Evolutionary conservation across 2,329 filamentous ascomycete genomes (phyloP), one percentile per base, ranked within the genome.

Genomic region (Venturia pyrina): DNA sequence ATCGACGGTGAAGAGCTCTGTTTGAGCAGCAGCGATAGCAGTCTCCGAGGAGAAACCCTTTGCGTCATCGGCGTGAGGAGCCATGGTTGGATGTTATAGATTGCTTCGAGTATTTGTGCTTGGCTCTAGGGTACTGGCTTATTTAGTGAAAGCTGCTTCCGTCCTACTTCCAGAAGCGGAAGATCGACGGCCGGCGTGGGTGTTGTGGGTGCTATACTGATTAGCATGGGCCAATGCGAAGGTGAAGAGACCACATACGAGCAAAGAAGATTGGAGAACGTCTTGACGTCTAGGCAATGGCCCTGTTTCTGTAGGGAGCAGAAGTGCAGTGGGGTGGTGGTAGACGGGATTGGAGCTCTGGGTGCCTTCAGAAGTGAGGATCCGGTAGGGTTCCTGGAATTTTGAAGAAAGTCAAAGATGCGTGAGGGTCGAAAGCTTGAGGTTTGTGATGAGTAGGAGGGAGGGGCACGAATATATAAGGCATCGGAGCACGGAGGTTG

Each of bases 201-300:
- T 90, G 87, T 96, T 89, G 82, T 97, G 92, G 80, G 88, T 85
- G 78, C 93, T 96, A 77, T 32, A 46, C 40, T 8, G 46, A 67
- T 62, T 63, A 57, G 61, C 53, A 32, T 7, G 24, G 17, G 13
- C 40, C 57, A 24, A 66, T 68, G 37, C 59, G 44, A 66, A 41
- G 65, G 10, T 28, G 13, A 48, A 34, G 19, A 67, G 61, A 17
- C 40, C n/a, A 81, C 91, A 78, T 85, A 96, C 93, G 92, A 96
- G 86, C 95, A 95, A 73, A 97, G 89, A 74, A 96, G 89, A 82
- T 96, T 97, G 84, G 92, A 93, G 89, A 96, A 97, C 93, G 91
- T 96, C 82, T 90, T 96, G 91, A 85, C 89, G 88, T 82, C 84
- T 77, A 76, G 76, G 74, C 75, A 74, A 74, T 77, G 75, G 76